These are phyloP conservation scores for Torulaspora franciscae DNA, from an alignment of 805 yeast species.

Conservation along the genomic window DNA sequence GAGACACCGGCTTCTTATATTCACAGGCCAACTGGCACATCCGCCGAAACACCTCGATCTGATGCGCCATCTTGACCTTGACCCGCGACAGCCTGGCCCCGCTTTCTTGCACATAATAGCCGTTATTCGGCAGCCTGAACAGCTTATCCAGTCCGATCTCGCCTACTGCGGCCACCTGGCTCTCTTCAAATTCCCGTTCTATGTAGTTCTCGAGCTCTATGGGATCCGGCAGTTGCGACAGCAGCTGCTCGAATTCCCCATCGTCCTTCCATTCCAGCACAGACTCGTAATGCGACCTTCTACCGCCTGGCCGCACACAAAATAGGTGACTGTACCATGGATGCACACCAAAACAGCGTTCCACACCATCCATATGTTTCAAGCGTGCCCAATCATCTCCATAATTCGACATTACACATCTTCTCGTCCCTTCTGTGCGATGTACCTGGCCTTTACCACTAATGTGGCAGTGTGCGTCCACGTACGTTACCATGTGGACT, in stretches of 20 bases:
- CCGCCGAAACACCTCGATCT: conserved; percentile 44
- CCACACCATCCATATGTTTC: conserved; percentile 15
- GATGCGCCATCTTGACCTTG: conserved; percentile 64
- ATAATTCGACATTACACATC: conserved; percentile 47
- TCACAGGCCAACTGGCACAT: conserved; percentile 54
- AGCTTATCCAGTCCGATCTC: conserved; percentile 87
- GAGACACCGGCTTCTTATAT: conserved; percentile 50
- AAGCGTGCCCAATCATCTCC: conserved; percentile 27
- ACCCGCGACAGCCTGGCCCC: conserved; percentile 38
- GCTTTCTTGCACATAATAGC: conserved; percentile 45
- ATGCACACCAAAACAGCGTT: conserved; percentile 60
- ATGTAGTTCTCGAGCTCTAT: conserved; percentile 38
- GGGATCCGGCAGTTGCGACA: conserved; percentile 59
- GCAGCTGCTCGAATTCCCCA: conserved; percentile 32
- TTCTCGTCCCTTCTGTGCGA: neutral
- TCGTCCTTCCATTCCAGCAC: conserved; percentile 43
- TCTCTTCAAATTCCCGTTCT: conserved; percentile 14
- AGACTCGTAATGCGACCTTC: conserved; percentile 50
- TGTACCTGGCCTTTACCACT: conserved; percentile 5
- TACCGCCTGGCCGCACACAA: conserved; percentile 31
- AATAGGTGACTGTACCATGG: conserved; percentile 87
- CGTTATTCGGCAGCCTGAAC: conserved; percentile 60
- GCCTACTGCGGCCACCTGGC: conserved; percentile 51
- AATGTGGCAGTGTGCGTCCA: conserved; percentile 40
- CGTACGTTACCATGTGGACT: conserved; percentile 8